phyloP scores from a whole-genome alignment of 2,329 filamentous ascomycete genomes.

The Verticillium albo-atrum region DNA sequence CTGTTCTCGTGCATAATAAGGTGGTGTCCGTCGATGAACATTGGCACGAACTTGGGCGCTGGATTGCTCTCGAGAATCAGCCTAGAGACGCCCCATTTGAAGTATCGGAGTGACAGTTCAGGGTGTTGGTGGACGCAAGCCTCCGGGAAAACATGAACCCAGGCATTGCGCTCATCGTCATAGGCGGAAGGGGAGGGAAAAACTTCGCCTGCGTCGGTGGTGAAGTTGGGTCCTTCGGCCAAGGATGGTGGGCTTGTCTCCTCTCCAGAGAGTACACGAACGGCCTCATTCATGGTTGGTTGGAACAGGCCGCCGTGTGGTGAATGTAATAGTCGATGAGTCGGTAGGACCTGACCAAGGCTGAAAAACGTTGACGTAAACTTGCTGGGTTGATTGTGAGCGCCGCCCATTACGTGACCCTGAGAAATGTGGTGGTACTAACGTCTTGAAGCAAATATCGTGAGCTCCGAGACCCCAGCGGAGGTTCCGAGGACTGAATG shows the following conservation, averaged over 20 bases:
- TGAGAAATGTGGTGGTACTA: background rate
- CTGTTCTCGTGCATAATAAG: conserved; percentile 83
- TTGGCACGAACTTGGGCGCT: conserved; percentile 82
- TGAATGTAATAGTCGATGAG: conserved; percentile 77
- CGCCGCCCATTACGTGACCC: conserved; percentile 6
- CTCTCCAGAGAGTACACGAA: conserved; percentile 68
- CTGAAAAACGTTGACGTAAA: conserved; percentile 74
- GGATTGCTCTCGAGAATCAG: conserved; percentile 87
- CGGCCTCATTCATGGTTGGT: conserved; percentile 79
- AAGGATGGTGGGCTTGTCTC: background rate
- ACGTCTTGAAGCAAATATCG: conserved; percentile 94
- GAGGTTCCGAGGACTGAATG: conserved; percentile 67
- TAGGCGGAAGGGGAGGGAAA: conserved; percentile 72
- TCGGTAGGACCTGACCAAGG: conserved; percentile 84
- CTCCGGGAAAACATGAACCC: conserved; percentile 96
- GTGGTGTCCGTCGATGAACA: conserved; percentile 91
- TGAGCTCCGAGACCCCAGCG: conserved; percentile 90
- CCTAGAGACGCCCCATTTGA: conserved; percentile 94
- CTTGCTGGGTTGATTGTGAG: conserved; percentile 3
- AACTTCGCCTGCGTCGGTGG: conserved; percentile 59
- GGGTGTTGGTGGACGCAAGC: conserved; percentile 89
- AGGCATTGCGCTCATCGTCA: conserved; percentile 64
- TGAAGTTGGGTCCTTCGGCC: conserved; percentile 5
- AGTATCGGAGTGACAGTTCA: conserved; percentile 79
- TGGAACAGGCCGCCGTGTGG: conserved; percentile 82